Percentiles rank a stretch among this genome's conserved stretches.
Conservation (phyloP, 2,329 filamentous ascomycete species). For the Lasiodiplodia sp. region DNA sequence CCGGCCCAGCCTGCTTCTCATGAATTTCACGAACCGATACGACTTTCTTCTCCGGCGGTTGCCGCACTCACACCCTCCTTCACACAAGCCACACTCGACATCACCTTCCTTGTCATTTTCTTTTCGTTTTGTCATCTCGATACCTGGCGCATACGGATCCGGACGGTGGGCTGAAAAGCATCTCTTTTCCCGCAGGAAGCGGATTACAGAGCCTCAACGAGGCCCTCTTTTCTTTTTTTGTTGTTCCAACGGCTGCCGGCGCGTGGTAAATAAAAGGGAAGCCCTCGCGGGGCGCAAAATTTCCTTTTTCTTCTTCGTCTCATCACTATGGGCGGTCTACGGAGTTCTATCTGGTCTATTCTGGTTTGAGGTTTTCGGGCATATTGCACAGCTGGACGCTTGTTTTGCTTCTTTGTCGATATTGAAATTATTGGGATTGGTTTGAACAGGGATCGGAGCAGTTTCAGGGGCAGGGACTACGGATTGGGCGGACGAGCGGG, state of each 20-base stretch:
- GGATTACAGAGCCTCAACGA: slow-evolving; percentile 16
- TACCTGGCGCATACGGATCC: slow-evolving; percentile 5
- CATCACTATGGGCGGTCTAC: neutral
- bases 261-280: slow-evolving; percentile 26
- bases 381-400: slow-evolving; percentile 20
- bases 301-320: slow-evolving; percentile 11
- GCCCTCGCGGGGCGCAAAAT: slow-evolving; percentile 17
- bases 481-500: slow-evolving; percentile 17
- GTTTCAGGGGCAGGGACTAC: slow-evolving; percentile 3
- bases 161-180: slow-evolving; percentile 21
- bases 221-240: neutral
- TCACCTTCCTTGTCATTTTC: slow-evolving; percentile 16
- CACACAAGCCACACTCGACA: slow-evolving; percentile 8
- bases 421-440: neutral
- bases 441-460: neutral
- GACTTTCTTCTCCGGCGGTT: slow-evolving; percentile 17
- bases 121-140: slow-evolving; percentile 5
- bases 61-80: slow-evolving; percentile 20
- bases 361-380: neutral
- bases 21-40: slow-evolving; percentile 28
- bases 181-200: slow-evolving; percentile 6
- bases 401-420: slow-evolving; percentile 19
- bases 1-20: slow-evolving; percentile 19
- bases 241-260: slow-evolving; percentile 12
- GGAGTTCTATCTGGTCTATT: slow-evolving; percentile 7